Evolutionary conservation across 2,329 filamentous ascomycete genomes (phyloP), one percentile per base, ranked within the genome.

Genomic region (Pseudogymnoascus destructans): DNA sequence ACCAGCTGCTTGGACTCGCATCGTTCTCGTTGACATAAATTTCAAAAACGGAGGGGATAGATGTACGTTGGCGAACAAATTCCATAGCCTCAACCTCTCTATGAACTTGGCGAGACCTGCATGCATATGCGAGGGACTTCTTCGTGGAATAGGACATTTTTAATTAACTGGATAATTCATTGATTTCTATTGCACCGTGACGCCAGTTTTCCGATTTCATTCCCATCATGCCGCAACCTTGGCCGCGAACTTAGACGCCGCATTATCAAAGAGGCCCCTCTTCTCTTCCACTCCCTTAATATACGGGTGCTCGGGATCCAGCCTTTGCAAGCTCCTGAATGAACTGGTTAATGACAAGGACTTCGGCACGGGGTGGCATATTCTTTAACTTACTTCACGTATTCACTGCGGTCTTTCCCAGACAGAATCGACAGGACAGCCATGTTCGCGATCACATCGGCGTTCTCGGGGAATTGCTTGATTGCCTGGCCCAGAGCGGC

Each of bases 231-330:
- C 77, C 61, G 84, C 78, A 62, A 89, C 89, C 76, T 92, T 95
- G 32, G 91, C 80, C 64, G 82, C 85, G 73, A 93, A 97, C 74
- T 95, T 97, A 23, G 81, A 77, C 17, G 87, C 88, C 10, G 91
- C 91, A 66, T 84, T 84, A 71, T 95, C 89, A 69, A 97, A 97
- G 59, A 90, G 73, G n/a, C 78, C 80, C 70, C 83, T 89, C 84
- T 95, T 97, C 73, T 89, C 88, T 67, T 83, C 78, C 65, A 95
- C 73, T 65, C 95, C 91, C 38, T 72, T 70, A 59, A 96, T 71
- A 61, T 93, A 76, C 32, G 81, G 74, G 71, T 96, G 90, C 57
- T 84, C 73, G 23, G 85, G 79, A 58, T 86, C 79, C 13, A 13
- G 74, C 73, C 57, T 77, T 78, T 70, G 80, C 74, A 30, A 86